A percentile compares a stretch with the other conserved stretches of the same genome.
Evolutionary conservation across 306 rosid species (phyloP).

Genomic region (Cucumis hystrix): DNA sequence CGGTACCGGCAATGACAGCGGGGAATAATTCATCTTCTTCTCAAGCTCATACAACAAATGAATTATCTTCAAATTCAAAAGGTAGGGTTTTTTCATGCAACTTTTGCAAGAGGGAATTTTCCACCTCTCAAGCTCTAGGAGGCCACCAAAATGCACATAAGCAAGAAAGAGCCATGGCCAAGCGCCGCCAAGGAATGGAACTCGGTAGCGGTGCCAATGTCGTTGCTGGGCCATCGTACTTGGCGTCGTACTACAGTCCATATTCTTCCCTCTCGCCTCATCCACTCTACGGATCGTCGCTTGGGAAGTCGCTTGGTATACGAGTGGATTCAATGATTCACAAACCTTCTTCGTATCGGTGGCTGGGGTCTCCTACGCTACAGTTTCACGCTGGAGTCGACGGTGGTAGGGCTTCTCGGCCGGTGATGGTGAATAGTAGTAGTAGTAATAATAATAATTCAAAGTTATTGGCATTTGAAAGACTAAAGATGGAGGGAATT

Average conservation of each 20-base stretch:
- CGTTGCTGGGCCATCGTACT: neutral
- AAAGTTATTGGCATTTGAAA: neutral
- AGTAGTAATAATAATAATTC: neutral
- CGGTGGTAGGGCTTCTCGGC: neutral
- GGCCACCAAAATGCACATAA: slow-evolving; percentile 87
- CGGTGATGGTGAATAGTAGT: neutral
- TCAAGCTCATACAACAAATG: neutral
- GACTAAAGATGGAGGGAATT: neutral
- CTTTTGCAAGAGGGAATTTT: slow-evolving; percentile 58
- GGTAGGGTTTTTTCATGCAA: slow-evolving; percentile 42
- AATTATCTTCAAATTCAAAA: neutral
- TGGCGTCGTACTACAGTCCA: slow-evolving; percentile 11
- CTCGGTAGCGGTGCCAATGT: neutral
- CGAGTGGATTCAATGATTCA: slow-evolving; percentile 50
- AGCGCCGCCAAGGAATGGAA: slow-evolving; percentile 36
- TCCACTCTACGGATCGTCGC: slow-evolving; percentile 21
- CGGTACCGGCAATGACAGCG: too few species aligned
- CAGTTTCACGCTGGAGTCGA: neutral
- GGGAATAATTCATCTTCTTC: neutral
- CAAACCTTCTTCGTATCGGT: slow-evolving; percentile 22
- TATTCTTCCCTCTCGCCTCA: slow-evolving; percentile 15
- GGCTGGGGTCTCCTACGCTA: neutral
- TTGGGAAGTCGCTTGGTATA: slow-evolving; percentile 34
- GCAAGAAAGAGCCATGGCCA: slow-evolving; percentile 57
- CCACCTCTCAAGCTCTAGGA: slow-evolving; percentile 70